Evolutionary conservation across 768 basidiomycete genomes (phyloP).

Genomic region (Suillus fuscotomentosus): DNA sequence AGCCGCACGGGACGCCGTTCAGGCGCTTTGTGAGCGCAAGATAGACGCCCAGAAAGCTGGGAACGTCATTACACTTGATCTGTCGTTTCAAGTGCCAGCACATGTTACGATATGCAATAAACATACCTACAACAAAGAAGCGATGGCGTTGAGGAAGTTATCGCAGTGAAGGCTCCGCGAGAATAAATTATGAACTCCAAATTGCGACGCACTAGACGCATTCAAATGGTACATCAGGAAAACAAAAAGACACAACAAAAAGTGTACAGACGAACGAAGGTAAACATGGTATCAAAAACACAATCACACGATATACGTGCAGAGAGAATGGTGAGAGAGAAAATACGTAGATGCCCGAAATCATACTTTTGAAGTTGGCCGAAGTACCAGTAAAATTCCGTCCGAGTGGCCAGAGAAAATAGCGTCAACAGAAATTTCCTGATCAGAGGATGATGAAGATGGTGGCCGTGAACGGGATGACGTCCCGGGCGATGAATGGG

Average conservation of each 20-base stretch:
- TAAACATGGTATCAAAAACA: background rate
- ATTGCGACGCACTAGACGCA: background rate
- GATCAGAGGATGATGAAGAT: conserved; percentile 9
- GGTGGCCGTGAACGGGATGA: conserved; percentile 13
- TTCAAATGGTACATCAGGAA: background rate
- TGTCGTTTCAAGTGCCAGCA: background rate
- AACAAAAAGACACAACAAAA: background rate
- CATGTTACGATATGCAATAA: background rate
- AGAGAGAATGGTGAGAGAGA: background rate
- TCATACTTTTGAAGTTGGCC: conserved; percentile 37
- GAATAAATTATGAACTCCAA: background rate
- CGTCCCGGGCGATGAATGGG: conserved; percentile 1
- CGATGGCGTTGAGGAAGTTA: background rate
- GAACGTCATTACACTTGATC: background rate
- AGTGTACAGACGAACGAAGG: background rate
- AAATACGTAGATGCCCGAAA: background rate
- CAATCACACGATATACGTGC: background rate
- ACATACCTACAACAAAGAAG: background rate
- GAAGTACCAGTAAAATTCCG: conserved; percentile 77
- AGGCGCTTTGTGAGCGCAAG: background rate
- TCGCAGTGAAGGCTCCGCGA: background rate
- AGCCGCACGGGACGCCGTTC: background rate
- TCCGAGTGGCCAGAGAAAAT: conserved; percentile 88
- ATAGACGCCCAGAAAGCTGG: background rate
- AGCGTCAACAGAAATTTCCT: conserved; percentile 64